Base-by-base conservation (phyloP, 2,329 filamentous ascomycete genomes). In the Zasmidium angulare region DNA sequence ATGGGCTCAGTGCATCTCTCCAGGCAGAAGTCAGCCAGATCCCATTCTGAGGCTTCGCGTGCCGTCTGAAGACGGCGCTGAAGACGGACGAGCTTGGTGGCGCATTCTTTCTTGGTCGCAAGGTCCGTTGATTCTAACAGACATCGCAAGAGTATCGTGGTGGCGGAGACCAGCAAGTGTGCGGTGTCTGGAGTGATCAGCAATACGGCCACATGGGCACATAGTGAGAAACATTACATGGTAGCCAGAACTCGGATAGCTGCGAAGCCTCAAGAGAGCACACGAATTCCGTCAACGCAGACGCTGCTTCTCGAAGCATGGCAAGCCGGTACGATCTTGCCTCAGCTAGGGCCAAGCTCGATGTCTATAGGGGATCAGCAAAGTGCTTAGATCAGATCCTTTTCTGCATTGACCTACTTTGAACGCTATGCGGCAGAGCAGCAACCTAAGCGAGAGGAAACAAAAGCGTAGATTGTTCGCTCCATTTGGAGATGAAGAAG, bases 21-120 rank as follows among this genome's bases (percentile, higher is more conserved):
- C 2, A 84, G 70, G 48, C 80, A 83, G 69, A 82, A 83, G 51
- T 81, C 78, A 7, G 81, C 81, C 9, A 84, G 76, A 62, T 84
- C 82, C 82, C 82, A 84, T 52, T 53, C 31, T 1, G 46, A 55
- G 10, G 52, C 46, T 22, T 56, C 52, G 26, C 46, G 46, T 20
- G 63, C 56, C 11, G 12, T 47, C 9, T 48, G 12, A 14, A 66
- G 49, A 14, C 51, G 58, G 21, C 54, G 24, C 21, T 31, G 36
- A 3, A 65, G 49, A 14, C 24, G 46, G 11, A 62, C 46, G 6
- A 66, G 29, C 46, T 57, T 62, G 21, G n/a, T 14, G 7, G 81
- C 78, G 64, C 81, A 78, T 53, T 81, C 78, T 26, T 79, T 76
- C 10, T 79, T 76, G 17, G 79, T 74, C 21, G 77, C 75, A 1